Evolutionary conservation across 2,329 filamentous ascomycete genomes (phyloP).

Genomic region (Celoporthe dispersa): DNA sequence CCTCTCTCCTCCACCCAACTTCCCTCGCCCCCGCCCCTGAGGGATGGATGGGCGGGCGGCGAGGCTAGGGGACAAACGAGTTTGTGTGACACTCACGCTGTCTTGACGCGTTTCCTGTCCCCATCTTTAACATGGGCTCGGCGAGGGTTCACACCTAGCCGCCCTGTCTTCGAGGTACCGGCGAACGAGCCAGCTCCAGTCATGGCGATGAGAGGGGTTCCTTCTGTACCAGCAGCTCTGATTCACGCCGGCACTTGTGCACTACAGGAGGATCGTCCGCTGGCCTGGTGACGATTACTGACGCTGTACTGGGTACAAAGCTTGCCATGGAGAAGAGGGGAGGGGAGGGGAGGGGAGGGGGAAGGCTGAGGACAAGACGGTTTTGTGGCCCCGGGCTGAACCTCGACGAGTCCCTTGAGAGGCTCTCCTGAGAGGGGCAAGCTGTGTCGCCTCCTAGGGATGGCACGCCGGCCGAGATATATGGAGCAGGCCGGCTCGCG

Average conservation of each 20-base stretch:
- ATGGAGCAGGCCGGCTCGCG: constrained; percentile 6
- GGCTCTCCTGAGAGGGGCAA: not conserved
- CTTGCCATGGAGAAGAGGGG: constrained; percentile 15
- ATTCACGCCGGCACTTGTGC: constrained; percentile 11
- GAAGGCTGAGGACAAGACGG: constrained; percentile 4
- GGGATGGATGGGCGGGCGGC: not conserved
- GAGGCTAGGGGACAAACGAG: not conserved
- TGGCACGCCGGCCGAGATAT: constrained; percentile 17
- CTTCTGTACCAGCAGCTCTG: constrained; percentile 7
- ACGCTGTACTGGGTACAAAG: not conserved
- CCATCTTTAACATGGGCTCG: constrained; percentile 52
- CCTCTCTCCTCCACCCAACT: no score
- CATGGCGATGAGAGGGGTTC: constrained; percentile 15
- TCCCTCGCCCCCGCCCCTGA: not conserved
- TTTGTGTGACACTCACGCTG: constrained; percentile 47
- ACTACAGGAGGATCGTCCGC: constrained; percentile 9
- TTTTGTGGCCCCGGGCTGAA: constrained; percentile 12
- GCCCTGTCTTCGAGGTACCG: constrained; percentile 31
- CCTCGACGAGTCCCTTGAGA: constrained; percentile 3
- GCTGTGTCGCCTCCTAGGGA: not conserved
- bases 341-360: constrained; percentile 3
- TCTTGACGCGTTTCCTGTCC: constrained; percentile 53
- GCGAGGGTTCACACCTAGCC: constrained; percentile 55
- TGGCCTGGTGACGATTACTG: constrained; percentile 18
- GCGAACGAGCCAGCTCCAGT: constrained; percentile 16